Evolutionary conservation across 2,329 filamentous ascomycete genomes (phyloP).

Genomic region (Nigrograna mackinnonii): DNA sequence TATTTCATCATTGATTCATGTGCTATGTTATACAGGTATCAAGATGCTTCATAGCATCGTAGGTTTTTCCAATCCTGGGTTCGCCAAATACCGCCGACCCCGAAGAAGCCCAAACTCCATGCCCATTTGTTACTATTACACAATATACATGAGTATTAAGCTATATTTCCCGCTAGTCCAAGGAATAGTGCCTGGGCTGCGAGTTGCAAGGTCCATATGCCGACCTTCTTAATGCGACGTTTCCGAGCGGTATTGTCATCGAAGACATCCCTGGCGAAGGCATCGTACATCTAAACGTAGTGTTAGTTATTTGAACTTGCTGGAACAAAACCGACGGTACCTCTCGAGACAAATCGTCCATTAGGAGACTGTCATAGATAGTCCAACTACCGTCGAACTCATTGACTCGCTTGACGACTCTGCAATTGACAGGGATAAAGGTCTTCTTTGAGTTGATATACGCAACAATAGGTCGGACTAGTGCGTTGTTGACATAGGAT

Average conservation of each 20-base stretch:
- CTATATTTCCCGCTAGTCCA: constrained; percentile 84
- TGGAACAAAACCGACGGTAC: constrained; percentile 35
- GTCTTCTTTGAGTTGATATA: constrained; percentile 96
- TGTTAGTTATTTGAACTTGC: constrained; percentile 2
- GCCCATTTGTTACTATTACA: not conserved
- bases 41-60: constrained; percentile 1
- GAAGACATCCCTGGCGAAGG: constrained; percentile 88
- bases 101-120: not conserved
- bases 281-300: constrained; percentile 75
- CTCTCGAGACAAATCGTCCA: constrained; percentile 91
- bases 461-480: constrained; percentile 93
- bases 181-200: constrained; percentile 93
- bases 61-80: not conserved
- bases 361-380: constrained; percentile 86
- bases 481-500: constrained; percentile 93
- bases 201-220: constrained; percentile 92
- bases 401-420: constrained; percentile 83
- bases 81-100: not conserved
- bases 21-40: no score
- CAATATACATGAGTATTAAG: constrained; percentile 40
- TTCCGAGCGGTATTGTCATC: constrained; percentile 88
- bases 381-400: constrained; percentile 98
- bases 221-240: constrained; percentile 89
- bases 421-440: constrained; percentile 93
- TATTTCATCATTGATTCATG: no score